Base-by-base conservation (phyloP, 345 rosid genomes). In the Arabidopsis thaliana region DNA sequence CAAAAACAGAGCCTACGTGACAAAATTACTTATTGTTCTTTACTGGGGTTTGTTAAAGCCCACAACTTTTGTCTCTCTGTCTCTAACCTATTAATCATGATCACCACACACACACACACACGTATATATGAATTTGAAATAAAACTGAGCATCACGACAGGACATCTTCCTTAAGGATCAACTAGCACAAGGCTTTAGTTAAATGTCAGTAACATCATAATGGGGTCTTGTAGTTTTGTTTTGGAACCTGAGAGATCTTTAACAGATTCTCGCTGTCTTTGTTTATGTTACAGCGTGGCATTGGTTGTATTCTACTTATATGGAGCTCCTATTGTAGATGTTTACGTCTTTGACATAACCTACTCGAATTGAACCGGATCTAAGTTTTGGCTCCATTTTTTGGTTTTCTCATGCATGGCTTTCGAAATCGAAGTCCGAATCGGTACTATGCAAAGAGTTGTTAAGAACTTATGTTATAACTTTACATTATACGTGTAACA, bases 241-340 rank as follows among this genome's bases (percentile, higher is more conserved):
- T 58, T 74, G 73, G 53, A 28, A 66, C 42, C 73, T 67, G 78
- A 66, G 55, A 33, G 59, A 74, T 74, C 60, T 65, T 65, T 53
- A 37, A 38, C 67, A 75, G 73, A 75, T 75, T 75, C 25, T 58
- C 70, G 28, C 12, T 67, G 78, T 58, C 22, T 75, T 66, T 30
- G 45, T 75, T 58, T 45, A 75, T 30, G 13, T 75, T 30, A 75
- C 71, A 45, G 59, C 32, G 44, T 57, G 73, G 57, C 30, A 67
- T 30, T 74, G 44, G 52, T 44, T 74, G 67, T 44, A 20, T 48
- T 48, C 24, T 65, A 56, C 24, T 50, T 41, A 30, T 23, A 41
- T 36, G 45, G 10, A 74, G 59, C 24, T 57, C 32, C 11, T 48
- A 25, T 36, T 4, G 36, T 32, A 41, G 34, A 44, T 42, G 77